Conservation (phyloP, 2,329 filamentous ascomycete species). For the Colletotrichum sp. region DNA sequence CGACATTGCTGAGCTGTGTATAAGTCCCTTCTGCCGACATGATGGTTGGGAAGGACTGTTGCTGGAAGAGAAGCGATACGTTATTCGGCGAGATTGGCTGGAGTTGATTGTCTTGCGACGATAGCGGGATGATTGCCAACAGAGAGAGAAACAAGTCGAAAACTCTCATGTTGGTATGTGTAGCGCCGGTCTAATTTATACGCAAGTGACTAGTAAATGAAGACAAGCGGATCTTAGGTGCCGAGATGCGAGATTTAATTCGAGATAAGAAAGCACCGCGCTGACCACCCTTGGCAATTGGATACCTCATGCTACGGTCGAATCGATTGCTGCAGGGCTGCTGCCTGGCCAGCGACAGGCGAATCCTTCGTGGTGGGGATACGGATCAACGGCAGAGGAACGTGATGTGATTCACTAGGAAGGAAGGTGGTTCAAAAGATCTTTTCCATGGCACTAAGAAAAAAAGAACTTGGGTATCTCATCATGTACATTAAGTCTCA, state of each 20-base stretch:
- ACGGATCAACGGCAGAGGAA: fast-evolving
- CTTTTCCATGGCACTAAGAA: background rate
- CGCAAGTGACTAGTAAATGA: no score
- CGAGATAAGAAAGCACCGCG: fast-evolving
- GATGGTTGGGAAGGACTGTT: background rate
- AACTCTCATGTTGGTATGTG: background rate
- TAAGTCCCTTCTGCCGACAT: background rate
- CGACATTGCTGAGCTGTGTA: background rate
- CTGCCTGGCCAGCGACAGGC: background rate
- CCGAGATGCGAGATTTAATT: background rate
- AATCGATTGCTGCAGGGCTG: fast-evolving
- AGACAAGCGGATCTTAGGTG: background rate
- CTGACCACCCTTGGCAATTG: background rate
- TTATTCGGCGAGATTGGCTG: fast-evolving
- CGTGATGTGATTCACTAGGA: background rate
- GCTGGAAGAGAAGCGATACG: fast-evolving
- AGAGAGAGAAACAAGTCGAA: background rate
- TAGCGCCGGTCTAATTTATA: no score
- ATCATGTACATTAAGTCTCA: background rate
- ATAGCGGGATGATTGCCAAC: fast-evolving
- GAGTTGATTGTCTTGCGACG: fast-evolving
- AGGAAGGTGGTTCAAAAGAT: background rate
- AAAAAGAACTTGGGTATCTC: background rate
- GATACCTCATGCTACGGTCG: fast-evolving
- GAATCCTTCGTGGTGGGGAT: background rate